Conservation (phyloP, 2,329 filamentous ascomycete genomes). For the Phialophora macrospora region DNA sequence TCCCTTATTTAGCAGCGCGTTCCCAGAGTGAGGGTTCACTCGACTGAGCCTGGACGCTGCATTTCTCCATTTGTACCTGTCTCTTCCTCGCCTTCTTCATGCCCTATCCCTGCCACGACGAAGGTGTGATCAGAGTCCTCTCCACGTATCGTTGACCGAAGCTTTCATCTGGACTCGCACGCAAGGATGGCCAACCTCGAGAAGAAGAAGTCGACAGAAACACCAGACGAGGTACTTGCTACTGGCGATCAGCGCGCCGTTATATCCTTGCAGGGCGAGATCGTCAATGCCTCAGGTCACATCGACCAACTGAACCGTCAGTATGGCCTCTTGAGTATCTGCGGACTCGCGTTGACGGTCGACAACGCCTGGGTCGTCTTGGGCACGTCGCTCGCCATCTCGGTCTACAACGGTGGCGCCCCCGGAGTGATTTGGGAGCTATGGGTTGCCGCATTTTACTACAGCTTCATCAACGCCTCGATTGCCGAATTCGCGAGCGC, state of each 20-base stretch:
- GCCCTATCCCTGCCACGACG: background rate
- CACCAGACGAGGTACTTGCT: background rate
- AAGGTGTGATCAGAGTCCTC: background rate
- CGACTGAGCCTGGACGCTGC: background rate
- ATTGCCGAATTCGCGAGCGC: conserved; percentile 66
- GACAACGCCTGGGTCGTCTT: conserved; percentile 70
- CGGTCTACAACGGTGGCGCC: conserved; percentile 60
- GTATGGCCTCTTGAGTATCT: conserved; percentile 59
- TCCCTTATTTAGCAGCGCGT: conserved; percentile 1
- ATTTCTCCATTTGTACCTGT: background rate
- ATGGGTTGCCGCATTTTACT: conserved; percentile 49
- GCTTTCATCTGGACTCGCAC: background rate
- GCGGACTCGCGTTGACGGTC: conserved; percentile 60
- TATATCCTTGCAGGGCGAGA: conserved; percentile 13
- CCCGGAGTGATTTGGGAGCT: conserved; percentile 65
- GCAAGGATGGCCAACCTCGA: conserved; percentile 8
- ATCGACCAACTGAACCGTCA: conserved; percentile 65
- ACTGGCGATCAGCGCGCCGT: conserved; percentile 14
- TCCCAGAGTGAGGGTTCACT: background rate
- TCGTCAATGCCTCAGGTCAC: conserved; percentile 66
- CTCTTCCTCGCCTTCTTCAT: background rate
- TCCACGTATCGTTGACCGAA: background rate
- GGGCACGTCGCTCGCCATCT: conserved; percentile 57
- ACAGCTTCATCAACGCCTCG: conserved; percentile 63
- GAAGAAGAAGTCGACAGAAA: conserved; percentile 9